These are phyloP conservation scores for Hyphopichia khmerensis DNA, from an alignment of 1,139 yeast species.

Conservation along the genomic window DNA sequence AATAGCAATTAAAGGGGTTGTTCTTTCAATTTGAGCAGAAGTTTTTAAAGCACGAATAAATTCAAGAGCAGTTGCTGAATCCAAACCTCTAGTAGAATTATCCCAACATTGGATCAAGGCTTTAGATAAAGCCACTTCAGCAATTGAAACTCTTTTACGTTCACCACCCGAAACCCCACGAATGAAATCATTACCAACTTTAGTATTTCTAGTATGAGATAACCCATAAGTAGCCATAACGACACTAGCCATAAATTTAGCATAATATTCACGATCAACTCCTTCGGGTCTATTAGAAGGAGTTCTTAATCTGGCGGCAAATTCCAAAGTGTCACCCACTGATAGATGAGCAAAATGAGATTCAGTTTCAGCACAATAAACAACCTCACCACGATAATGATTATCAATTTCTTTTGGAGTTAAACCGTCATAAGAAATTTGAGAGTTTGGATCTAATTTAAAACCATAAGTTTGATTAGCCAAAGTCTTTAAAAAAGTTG, in stretches of 20 bases:
- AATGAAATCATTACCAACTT: slow-evolving; percentile 68
- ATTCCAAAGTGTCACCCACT: slow-evolving; percentile 67
- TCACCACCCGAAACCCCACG: slow-evolving; percentile 89
- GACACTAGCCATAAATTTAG: slow-evolving; percentile 62
- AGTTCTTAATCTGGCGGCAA: slow-evolving; percentile 64
- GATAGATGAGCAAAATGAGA: slow-evolving; percentile 71
- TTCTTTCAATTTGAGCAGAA: slow-evolving; percentile 32
- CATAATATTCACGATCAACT: slow-evolving; percentile 55
- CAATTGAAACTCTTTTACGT: slow-evolving; percentile 75
- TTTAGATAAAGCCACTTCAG: slow-evolving; percentile 23
- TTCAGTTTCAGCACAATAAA: slow-evolving; percentile 72
- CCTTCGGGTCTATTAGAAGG: slow-evolving; percentile 66
- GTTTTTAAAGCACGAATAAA: slow-evolving; percentile 43
- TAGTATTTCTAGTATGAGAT: slow-evolving; percentile 64
- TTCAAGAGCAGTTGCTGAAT: slow-evolving; percentile 49
- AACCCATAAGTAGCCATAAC: slow-evolving; percentile 74
- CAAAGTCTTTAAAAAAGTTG: slow-evolving; percentile 71
- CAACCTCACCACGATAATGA: slow-evolving; percentile 57
- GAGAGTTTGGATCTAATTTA: slow-evolving; percentile 51
- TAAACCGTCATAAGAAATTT: slow-evolving; percentile 33
- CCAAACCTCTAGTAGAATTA: slow-evolving; percentile 51
- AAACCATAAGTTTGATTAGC: slow-evolving; percentile 75
- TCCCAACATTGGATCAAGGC: slow-evolving; percentile 44
- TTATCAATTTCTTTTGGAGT: slow-evolving; percentile 24
- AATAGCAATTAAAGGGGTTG: slow-evolving; percentile 43